phyloP scores from a whole-genome alignment of 192 early-diverging fungal genomes.

The Phlyctochytrium bullatum region DNA sequence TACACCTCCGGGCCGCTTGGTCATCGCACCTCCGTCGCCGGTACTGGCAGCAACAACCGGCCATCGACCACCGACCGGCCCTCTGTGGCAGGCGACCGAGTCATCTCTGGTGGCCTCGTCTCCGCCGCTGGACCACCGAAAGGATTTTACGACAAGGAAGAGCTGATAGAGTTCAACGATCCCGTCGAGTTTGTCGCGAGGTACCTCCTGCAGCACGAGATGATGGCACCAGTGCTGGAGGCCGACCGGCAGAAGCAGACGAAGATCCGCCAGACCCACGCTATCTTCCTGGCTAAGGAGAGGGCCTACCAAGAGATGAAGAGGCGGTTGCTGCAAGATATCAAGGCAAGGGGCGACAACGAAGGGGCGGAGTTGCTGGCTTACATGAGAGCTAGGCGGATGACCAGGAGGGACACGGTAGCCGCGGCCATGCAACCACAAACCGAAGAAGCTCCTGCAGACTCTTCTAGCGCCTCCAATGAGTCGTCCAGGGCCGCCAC shows the following conservation, averaged over 20 bases:
- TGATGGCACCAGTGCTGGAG: background rate
- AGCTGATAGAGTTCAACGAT: background rate
- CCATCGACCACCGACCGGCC: background rate
- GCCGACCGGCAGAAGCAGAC: background rate
- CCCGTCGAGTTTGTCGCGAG: background rate
- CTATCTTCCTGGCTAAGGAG: background rate
- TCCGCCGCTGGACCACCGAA: background rate
- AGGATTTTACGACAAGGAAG: background rate
- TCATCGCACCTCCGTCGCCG: background rate
- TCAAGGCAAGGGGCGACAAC: no score
- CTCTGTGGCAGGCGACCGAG: no score
- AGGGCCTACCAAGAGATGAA: background rate
- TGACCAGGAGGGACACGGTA: no score
- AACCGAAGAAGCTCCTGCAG: no score
- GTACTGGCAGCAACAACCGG: background rate
- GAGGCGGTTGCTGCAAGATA: background rate
- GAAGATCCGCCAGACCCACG: background rate
- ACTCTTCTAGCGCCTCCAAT: no score
- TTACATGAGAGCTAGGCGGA: no score
- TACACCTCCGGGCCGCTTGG: no score
- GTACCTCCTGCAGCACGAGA: conserved; percentile 6
- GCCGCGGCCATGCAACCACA: no score
- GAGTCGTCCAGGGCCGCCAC: no score
- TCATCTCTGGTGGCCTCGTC: no score
- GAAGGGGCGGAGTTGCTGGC: no score